These are phyloP conservation scores for Colletotrichum sp. DNA, from an alignment of 2,329 filamentous ascomycete genomes.

Conservation along the genomic window DNA sequence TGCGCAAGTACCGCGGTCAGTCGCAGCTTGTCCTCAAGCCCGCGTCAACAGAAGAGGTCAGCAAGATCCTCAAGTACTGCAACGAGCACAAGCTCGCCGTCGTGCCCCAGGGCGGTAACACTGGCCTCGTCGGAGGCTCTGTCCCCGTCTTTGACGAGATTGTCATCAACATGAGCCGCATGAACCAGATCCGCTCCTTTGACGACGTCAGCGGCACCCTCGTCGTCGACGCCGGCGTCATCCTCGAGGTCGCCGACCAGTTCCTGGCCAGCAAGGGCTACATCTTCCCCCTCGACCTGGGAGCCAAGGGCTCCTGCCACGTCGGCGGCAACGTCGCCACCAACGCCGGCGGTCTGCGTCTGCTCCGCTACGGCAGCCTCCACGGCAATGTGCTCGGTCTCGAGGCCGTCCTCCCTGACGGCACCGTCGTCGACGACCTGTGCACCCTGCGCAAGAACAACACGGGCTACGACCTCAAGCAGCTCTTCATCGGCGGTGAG, in stretches of 20 bases:
- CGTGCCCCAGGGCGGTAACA: conserved; percentile 96
- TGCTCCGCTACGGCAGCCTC: conserved; percentile 91
- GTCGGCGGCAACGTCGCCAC: conserved; percentile 96
- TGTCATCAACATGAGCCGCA: conserved; percentile 85
- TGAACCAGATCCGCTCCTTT: conserved; percentile 91
- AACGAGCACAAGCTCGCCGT: conserved; percentile 92
- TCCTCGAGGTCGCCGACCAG: conserved; percentile 87
- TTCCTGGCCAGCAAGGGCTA: conserved; percentile 83
- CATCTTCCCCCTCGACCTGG: conserved; percentile 96
- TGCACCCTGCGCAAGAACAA: conserved; percentile 95
- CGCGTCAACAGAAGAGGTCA: conserved; percentile 83
- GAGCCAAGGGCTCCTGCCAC: conserved; percentile 95
- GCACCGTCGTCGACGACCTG: conserved; percentile 89
- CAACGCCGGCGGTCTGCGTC: conserved; percentile 89
- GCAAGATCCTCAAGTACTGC: conserved; percentile 91
- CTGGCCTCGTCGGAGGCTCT: conserved; percentile 91
- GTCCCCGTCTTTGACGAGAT: conserved; percentile 99
- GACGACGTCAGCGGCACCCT: conserved; percentile 92
- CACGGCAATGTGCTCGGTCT: conserved; percentile 93
- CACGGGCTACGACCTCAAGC: conserved; percentile 96
- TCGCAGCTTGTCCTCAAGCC: conserved; percentile 88
- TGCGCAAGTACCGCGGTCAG: conserved; percentile 97
- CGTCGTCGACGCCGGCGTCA: conserved; percentile 88
- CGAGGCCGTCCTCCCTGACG: conserved; percentile 92
- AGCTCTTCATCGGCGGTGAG: conserved; percentile 94